Base-by-base conservation (phyloP, 805 yeast genomes). In the Ogataea henricii region DNA sequence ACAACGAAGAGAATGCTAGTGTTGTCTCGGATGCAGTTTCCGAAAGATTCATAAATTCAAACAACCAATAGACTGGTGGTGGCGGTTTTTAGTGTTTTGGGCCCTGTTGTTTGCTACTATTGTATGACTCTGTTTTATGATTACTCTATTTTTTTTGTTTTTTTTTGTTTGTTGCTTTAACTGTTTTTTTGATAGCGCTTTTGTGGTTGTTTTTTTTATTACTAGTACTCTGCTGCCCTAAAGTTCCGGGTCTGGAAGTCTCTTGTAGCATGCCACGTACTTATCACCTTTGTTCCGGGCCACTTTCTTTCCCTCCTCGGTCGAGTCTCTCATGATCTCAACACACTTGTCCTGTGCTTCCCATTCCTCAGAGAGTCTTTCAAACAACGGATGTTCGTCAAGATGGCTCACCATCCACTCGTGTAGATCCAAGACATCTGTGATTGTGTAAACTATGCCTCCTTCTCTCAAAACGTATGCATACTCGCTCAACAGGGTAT, bases 251-350 rank as follows among this genome's bases (percentile, higher is more conserved):
- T 77, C 76, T 39, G 89, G 83, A 43, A 87, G 65, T 66, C 96
- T 78, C 67, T 73, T 80, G 65, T 83, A 91, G 62, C 98, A 94
- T 17, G 97, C 97, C 29, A 90, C 77, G 67, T 76, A 94, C 66
- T 94, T 94, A 53, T 73, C 74, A 25, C 99, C 99, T 35, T 85
- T 77, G 64, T 94, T 94, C 62, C 99, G 81, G 40, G 83, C 85
- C 30, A 94, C 99, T 69, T 94, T 94, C 70, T 94, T 91, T 49
- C 99, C 99, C 69, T 94, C 99, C 68, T 94, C 99, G 1, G 99
- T 94, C n/a, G 94, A 84, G 51, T 85, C 83, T 49, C 81, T 81
- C 98, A 94, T 94, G 43, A 89, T 79, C 51, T 78, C 70, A 18
- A 91, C 98, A 69, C 98, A 91, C 53, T 72, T 71, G 67, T 94